Evolutionary conservation across 2,329 filamentous ascomycete species (phyloP), one percentile per base, ranked within the genome.

Genomic region (Verticillium klebahnii): DNA sequence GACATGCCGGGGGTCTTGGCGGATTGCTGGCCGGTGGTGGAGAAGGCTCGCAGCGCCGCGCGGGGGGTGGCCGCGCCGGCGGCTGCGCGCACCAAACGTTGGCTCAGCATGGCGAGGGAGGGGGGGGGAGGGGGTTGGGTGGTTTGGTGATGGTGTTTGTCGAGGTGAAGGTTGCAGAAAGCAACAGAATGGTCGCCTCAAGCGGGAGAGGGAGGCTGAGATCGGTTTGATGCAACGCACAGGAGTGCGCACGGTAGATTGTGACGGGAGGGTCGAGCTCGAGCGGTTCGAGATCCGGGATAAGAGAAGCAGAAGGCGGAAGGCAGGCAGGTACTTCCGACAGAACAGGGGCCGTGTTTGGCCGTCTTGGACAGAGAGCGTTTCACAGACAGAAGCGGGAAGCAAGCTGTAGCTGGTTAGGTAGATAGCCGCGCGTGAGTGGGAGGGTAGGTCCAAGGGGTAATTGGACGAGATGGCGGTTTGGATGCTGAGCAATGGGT

Each of bases 1-100:
- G 91, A 89, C 67, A 99, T 85, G 40, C 90, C 87, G n/a, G 95
- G 95, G 23, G 87, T 80, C 62, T 80, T 82, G 65, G 65, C 68
- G 61, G 75, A 74, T 62, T 74, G 70, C 66, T 70, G 67, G 62
- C 81, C 74, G 62, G 86, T 85, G 62, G 84, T 82, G 72, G 81
- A 81, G 72, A 91, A 84, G 68, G 45, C 45, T 69, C 87, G 82
- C 65, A 82, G 72, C 61, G 74, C 72, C 68, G 79, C 77, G 71
- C 80, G 82, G 65, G 78, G 77, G 67, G 77, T 77, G 68, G 72
- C 71, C 61, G 72, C 72, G 59, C 78, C 76, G 67, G 78, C 73
- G 59, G 74, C 71, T 31, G 58, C 58, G 68, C 80, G 83, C 68
- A 82, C 70, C 68, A 87, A 73, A 70, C 81, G 81, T 70, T 77